phyloP scores from a whole-genome alignment of 1,284 basidiomycete genomes.

The Ustilago cynodontis region DNA sequence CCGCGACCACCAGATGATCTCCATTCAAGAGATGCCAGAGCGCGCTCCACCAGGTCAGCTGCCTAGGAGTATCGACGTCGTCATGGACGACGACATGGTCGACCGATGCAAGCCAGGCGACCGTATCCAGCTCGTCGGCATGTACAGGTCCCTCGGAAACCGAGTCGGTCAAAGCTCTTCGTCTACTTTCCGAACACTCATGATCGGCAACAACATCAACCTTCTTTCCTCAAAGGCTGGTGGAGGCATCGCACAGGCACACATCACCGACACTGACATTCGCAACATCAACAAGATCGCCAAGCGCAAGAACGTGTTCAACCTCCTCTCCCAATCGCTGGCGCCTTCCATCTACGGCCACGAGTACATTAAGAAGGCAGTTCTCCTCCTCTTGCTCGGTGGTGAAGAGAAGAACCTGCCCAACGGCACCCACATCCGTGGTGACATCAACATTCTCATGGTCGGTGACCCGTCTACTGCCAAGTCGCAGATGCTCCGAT shows the following conservation, averaged over 20 bases:
- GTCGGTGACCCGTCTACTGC: conserved; percentile 98
- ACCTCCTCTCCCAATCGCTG: conserved; percentile 90
- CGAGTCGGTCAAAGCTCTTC: conserved; percentile 78
- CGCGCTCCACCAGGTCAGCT: conserved; percentile 96
- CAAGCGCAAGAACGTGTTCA: conserved; percentile 84
- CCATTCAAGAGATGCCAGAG: conserved; percentile 99
- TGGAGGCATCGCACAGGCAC: conserved; percentile 92
- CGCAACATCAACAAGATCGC: conserved; percentile 95
- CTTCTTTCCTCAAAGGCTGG: conserved; percentile 96
- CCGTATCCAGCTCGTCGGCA: conserved; percentile 94
- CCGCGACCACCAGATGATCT: conserved; percentile 95
- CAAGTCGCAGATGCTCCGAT: conserved; percentile 95
- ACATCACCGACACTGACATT: conserved; percentile 93
- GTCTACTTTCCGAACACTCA: conserved; percentile 86
- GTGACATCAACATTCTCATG: conserved; percentile 99
- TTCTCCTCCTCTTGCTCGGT: conserved; percentile 90
- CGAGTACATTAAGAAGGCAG: conserved; percentile 94
- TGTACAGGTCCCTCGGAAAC: conserved; percentile 92
- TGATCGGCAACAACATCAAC: conserved; percentile 95
- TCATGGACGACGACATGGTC: conserved; percentile 95
- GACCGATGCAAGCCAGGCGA: conserved; percentile 98
- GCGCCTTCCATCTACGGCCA: conserved; percentile 98
- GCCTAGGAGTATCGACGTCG: conserved; percentile 93
- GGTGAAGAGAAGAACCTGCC: conserved; percentile 97
- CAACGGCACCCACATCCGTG: conserved; percentile 98